phyloP scores from a whole-genome alignment of 2,329 filamentous ascomycete species.

The Phyllosticta citribraziliensis region DNA sequence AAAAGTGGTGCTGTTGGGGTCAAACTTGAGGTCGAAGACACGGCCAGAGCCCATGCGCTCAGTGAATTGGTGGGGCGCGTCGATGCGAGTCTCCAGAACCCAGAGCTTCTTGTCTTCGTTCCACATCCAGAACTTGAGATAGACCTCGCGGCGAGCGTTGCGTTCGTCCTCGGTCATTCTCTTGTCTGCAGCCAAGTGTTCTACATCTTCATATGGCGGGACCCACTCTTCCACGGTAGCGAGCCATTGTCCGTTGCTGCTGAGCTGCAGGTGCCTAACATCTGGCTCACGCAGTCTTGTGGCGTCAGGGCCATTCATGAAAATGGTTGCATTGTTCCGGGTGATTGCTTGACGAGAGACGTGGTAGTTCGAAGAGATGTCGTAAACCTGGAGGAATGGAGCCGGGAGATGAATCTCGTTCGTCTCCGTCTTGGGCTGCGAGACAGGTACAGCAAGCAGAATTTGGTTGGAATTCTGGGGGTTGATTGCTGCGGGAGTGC shows the following conservation, averaged over 20 bases:
- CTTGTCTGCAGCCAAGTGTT: conserved; percentile 40
- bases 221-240: conserved; percentile 88
- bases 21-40: conserved; percentile 63
- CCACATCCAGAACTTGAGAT: conserved; percentile 85
- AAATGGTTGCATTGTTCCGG: conserved; percentile 74
- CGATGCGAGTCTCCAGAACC: conserved; percentile 72
- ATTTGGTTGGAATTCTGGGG: conserved; percentile 32
- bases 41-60: conserved; percentile 40
- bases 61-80: conserved; percentile 60
- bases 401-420: conserved; percentile 31
- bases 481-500: conserved; percentile 31
- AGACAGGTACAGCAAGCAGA: conserved; percentile 42
- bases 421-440: conserved; percentile 31
- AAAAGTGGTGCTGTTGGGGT: conserved; percentile 62
- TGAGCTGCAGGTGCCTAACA: conserved; percentile 65
- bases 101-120: conserved; percentile 46
- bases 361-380: conserved; percentile 68
- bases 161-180: conserved; percentile 31
- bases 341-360: conserved; percentile 81
- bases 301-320: conserved; percentile 50
- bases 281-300: conserved; percentile 63
- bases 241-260: conserved; percentile 76
- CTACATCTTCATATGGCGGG: conserved; percentile 59
- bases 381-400: conserved; percentile 72
- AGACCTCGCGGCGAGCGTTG: conserved; percentile 55